A percentile compares a stretch with the other conserved stretches of the same genome.
These are phyloP conservation scores for Macrophomina pseudophaseolina DNA, from an alignment of 2,329 filamentous ascomycete genomes.

Conservation along the genomic window DNA sequence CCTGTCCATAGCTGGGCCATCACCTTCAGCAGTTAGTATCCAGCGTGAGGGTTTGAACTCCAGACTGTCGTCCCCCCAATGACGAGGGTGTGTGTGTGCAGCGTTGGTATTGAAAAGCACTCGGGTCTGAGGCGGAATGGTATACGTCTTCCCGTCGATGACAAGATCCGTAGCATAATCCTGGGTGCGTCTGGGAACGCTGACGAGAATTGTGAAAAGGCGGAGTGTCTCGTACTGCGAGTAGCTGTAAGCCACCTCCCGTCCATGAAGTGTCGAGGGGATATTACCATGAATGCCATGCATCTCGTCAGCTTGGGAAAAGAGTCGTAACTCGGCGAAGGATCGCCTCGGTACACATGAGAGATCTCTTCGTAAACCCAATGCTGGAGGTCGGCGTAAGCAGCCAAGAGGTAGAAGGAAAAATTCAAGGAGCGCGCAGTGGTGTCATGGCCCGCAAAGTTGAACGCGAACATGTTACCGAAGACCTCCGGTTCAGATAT, in stretches of 20 bases:
- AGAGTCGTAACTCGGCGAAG: slow-evolving; percentile 35
- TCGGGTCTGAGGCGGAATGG: slow-evolving; percentile 2
- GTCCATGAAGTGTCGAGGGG: no score
- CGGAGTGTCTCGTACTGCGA: slow-evolving; percentile 50
- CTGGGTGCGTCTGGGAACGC: slow-evolving; percentile 38
- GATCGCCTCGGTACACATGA: slow-evolving; percentile 27
- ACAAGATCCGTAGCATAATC: slow-evolving; percentile 1
- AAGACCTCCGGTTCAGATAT: no score
- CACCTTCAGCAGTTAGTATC: slow-evolving; percentile 31
- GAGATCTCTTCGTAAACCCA: slow-evolving; percentile 52
- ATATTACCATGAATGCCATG: slow-evolving; percentile 37
- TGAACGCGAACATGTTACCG: slow-evolving; percentile 37
- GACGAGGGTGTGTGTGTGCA: slow-evolving; percentile 29
- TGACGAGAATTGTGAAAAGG: slow-evolving; percentile 44
- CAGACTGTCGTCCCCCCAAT: slow-evolving; percentile 36
- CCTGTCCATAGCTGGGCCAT: slow-evolving; percentile 12
- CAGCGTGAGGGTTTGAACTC: slow-evolving; percentile 43
- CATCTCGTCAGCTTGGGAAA: slow-evolving; percentile 52
- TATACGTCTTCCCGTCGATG: not conserved
- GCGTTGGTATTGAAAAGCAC: slow-evolving; percentile 33
- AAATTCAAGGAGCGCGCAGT: slow-evolving; percentile 54
- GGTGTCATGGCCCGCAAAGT: slow-evolving; percentile 59
- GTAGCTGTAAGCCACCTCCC: no score
- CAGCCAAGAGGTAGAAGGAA: slow-evolving; percentile 51
- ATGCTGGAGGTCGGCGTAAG: slow-evolving; percentile 51